A percentile compares a stretch with the other conserved stretches of the same genome.
Evolutionary conservation across 345 rosid genomes (phyloP).

Genomic region (Cochlearia excelsa): DNA sequence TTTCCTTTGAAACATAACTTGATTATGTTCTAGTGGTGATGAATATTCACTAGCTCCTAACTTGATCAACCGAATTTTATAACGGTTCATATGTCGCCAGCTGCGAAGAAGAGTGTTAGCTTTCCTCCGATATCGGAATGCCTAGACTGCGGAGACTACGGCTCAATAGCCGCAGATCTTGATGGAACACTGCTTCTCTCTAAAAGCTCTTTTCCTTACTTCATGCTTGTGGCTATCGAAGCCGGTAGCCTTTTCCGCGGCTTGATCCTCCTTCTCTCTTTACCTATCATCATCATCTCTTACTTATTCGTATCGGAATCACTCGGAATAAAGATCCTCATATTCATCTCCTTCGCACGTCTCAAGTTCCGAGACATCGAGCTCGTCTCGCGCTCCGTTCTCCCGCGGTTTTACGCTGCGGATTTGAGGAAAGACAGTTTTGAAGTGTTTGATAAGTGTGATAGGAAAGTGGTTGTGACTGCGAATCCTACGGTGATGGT

Average conservation of each 20-base stretch:
- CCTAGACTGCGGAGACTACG: slow-evolving; percentile 37
- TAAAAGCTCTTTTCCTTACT: slow-evolving; percentile 84
- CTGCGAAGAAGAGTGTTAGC: slow-evolving; percentile 13
- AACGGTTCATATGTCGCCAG: too few species aligned
- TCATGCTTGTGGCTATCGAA: slow-evolving; percentile 84
- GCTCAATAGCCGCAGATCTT: slow-evolving; percentile 84
- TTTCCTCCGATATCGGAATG: slow-evolving; percentile 63
- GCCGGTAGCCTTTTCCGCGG: slow-evolving; percentile 94
- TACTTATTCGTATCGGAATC: slow-evolving; percentile 79
- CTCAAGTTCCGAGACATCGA: slow-evolving; percentile 88
- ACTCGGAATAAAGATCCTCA: slow-evolving; percentile 82
- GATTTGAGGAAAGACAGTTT: slow-evolving; percentile 84
- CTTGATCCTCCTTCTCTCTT: slow-evolving; percentile 61
- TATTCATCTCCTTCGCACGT: slow-evolving; percentile 76
- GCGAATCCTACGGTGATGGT: slow-evolving; percentile 91
- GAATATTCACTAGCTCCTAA: too few species aligned
- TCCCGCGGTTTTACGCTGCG: slow-evolving; percentile 86
- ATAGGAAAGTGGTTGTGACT: slow-evolving; percentile 91
- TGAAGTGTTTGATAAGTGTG: slow-evolving; percentile 75
- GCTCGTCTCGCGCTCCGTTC: slow-evolving; percentile 82
- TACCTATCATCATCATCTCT: slow-evolving; percentile 60
- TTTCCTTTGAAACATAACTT: too few species aligned
- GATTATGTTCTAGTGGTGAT: too few species aligned
- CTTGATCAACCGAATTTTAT: too few species aligned
- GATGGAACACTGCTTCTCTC: slow-evolving; percentile 87